Base-by-base conservation (phyloP, 2,329 filamentous ascomycete species). In the Fulvia fulva region DNA sequence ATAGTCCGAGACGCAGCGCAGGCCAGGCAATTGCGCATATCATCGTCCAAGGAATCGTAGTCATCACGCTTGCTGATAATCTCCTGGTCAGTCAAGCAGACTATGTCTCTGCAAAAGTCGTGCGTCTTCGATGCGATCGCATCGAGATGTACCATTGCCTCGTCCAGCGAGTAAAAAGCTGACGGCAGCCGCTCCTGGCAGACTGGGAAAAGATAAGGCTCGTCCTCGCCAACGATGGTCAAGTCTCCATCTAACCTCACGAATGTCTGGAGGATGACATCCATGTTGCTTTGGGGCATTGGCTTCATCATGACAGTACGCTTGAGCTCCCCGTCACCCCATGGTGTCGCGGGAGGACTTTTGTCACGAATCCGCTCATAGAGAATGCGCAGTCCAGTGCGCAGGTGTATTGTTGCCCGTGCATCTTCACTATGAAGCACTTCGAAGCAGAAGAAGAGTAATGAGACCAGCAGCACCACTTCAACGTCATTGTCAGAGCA, bases 391-490 rank as follows among this genome's bases (percentile, higher is more conserved):
- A 63, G 12, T 6, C 61, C 61, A 7, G 61, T 63, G 6, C 56
- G 58, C 3, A 63, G 51, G 37, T 63, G 61, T 30, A 63, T 44
- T 2, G 53, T 57, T 0, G 61, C 61, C 12, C 58, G 44, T 26
- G 53, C 53, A 47, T 63, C 61, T 30, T 63, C 58, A n/a, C 45
- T 57, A 44, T 58, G 53, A 11, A 60, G 43, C 7, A 59, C 57
- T 47, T 63, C 58, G 51, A 60, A 63, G 58, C 61, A 63, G 53
- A 63, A 63, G 53, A 63, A 63, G 7, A 63, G 34, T 19, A 63
- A 32, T 1, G 55, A 60, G n/a, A 60, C 56, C 44, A 63, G 37
- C 3, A 63, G 49, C 23, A 63, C 61, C 26, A 63, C 58, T 19
- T 60, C 61, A 5, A 63, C 56, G 51, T 59, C 53, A 16, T 28